Conservation (phyloP, 352 stramenopile genomes). For the Globisporangium orthogonon region DNA sequence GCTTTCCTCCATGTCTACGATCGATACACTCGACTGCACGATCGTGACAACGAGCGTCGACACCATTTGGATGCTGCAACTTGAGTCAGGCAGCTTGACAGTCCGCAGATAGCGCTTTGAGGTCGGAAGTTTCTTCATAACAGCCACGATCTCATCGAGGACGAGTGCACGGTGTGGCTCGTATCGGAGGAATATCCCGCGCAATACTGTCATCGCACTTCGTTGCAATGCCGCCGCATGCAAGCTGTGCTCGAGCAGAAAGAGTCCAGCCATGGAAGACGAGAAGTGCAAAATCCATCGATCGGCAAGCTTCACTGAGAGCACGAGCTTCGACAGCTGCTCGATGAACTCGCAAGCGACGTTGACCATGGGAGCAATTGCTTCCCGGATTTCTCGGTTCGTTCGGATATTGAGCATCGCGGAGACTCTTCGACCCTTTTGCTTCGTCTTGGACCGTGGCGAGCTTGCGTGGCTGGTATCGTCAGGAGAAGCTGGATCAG, state of each 20-base stretch:
- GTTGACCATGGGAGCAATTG: conserved; percentile 53
- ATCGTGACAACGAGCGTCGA: conserved; percentile 59
- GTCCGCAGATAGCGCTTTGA: conserved; percentile 64
- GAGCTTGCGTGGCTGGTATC: conserved; percentile 1
- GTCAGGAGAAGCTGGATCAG: not conserved
- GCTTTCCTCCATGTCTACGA: conserved; percentile 8
- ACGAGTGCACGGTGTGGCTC: conserved; percentile 48
- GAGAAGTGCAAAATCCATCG: conserved; percentile 71
- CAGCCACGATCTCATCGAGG: conserved; percentile 57
- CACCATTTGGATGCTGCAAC: conserved; percentile 53
- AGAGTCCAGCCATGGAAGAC: conserved; percentile 58
- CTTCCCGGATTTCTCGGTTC: conserved; percentile 43
- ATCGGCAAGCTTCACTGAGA: conserved; percentile 67
- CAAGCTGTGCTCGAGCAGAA: conserved; percentile 56
- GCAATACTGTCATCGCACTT: conserved; percentile 47
- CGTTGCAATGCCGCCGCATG: conserved; percentile 61
- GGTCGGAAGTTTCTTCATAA: conserved; percentile 76
- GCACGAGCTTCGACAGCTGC: conserved; percentile 46
- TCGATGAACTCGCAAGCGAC: conserved; percentile 74
- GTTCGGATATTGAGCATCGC: conserved; percentile 34
- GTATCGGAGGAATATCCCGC: conserved; percentile 65
- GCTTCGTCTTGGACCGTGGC: not conserved
- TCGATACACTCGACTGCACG: conserved; percentile 40
- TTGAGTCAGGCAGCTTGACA: conserved; percentile 54
- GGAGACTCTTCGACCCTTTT: conserved; percentile 4